Evolutionary conservation across 371 early-diverging fungal genomes (phyloP).

Genomic region (Zancudomyces culisetae): DNA sequence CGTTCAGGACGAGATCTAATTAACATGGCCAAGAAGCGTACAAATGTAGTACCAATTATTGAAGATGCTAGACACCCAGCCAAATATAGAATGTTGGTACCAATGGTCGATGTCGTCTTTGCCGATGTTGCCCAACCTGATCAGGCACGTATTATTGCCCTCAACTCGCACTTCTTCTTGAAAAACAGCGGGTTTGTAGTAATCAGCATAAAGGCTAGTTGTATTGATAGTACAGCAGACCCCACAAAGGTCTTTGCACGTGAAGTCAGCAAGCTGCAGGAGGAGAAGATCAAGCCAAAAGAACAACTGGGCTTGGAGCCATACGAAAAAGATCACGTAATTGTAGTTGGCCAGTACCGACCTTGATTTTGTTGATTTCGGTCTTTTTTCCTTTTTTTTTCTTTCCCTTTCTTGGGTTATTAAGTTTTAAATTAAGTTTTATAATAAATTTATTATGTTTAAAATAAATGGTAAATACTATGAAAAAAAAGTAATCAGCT

Average conservation of each 20-base stretch:
- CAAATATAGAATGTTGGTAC: constrained; percentile 99
- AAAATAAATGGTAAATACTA: neutral
- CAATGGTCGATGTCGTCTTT: constrained; percentile 99
- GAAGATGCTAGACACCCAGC: constrained; percentile 99
- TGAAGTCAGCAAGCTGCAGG: constrained; percentile 97
- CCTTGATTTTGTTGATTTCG: neutral
- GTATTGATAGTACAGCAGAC: constrained; percentile 98
- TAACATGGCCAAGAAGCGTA: constrained; percentile 99
- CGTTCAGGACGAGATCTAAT: constrained; percentile 99
- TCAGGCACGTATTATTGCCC: constrained; percentile 98
- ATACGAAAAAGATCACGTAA: constrained; percentile 99
- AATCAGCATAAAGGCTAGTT: constrained; percentile 99
- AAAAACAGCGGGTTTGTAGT: constrained; percentile 97
- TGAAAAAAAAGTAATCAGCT: neutral
- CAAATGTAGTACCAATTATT: constrained; percentile 99
- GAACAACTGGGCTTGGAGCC: constrained; percentile 99
- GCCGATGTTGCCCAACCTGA: constrained; percentile 99
- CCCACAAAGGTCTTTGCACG: constrained; percentile 98
- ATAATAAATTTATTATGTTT: neutral
- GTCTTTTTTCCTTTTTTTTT: neutral
- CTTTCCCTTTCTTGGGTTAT: neutral
- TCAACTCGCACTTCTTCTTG: constrained; percentile 98
- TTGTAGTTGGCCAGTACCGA: constrained; percentile 88
- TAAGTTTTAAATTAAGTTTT: neutral
- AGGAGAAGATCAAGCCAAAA: constrained; percentile 96